Evolutionary conservation across 129 eudicot genomes (phyloP), one percentile per base, ranked within the genome.

Genomic region (Deinandra increscens): DNA sequence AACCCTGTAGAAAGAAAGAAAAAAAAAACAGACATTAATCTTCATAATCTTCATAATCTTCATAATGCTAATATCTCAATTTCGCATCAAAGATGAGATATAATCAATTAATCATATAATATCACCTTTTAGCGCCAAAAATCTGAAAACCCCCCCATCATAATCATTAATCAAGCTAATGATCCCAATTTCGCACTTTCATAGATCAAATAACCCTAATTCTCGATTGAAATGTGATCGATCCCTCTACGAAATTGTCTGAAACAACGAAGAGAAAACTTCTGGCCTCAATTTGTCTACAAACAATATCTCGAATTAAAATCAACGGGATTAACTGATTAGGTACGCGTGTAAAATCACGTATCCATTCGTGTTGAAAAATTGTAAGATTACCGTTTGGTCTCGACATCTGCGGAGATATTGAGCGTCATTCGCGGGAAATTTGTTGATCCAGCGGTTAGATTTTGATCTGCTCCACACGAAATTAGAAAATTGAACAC

Each of bases 181-280:
- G 70, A 76, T 39, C 49, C 50, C 22, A 50, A 60, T 15, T 49
- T 17, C 20, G 43, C 61, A 64, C 17, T 63, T 41, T 39, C 64
- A 6, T 36, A 14, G 29, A 63, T 63, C 71, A 63, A 54, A 54
- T 56, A 78, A 60, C 67, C 72, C 75, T 73, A 60, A 51, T 73
- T 60, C 29, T 61, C 55, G 56, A 69, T 61, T 62, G 59, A 61
- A 59, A 60, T 41, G 74, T 48, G 66, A 67, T 60, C 34, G 67
- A 73, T 79, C 61, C 49, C 69, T 39, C 46, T 36, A 59, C 29
- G 58, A 33, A 38, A 60, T 46, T 73, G 55, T 38, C 58, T 73
- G 79, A 79, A 73, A 79, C 83, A 69, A 73, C 59, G 46, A 60
- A 44, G 75, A 79, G 45, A 34, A n/a, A 73, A 68, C 50, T 73